Conservation (phyloP, 2,329 filamentous ascomycete species). For the Incumbomyces delicatus region DNA sequence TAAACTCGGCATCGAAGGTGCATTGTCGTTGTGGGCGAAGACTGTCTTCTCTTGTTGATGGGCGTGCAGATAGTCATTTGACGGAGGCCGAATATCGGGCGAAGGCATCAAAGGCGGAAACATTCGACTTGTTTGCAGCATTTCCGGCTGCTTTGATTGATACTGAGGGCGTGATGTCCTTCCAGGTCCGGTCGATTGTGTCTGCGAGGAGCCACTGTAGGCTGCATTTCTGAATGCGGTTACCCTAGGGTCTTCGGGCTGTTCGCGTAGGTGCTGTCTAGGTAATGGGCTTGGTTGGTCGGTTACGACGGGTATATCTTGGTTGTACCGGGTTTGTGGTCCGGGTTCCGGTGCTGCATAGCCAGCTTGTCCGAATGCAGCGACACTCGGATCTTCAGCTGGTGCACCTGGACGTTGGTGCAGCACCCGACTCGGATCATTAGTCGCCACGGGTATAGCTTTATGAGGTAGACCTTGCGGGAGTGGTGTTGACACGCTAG, state of each 20-base stretch:
- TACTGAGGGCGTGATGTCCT: not conserved
- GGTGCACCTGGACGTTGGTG: too few species aligned
- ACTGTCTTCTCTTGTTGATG: not conserved
- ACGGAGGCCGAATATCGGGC: slow-evolving; percentile 1
- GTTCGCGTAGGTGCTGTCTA: not conserved
- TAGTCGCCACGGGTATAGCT: too few species aligned
- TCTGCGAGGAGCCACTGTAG: not conserved
- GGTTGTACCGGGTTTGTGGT: too few species aligned
- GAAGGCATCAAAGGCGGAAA: slow-evolving; percentile 1
- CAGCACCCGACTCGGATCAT: too few species aligned
- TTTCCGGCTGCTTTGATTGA: not conserved
- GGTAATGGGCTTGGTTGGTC: slow-evolving; percentile 2
- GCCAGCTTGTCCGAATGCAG: too few species aligned
- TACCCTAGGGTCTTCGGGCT: not conserved
- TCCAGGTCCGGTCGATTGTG: not conserved
- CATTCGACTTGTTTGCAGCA: not conserved
- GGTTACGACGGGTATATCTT: not conserved
- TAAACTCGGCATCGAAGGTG: slow-evolving; percentile 4
- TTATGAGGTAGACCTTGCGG: not conserved
- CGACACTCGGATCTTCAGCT: too few species aligned
- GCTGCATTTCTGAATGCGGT: slow-evolving; percentile 1
- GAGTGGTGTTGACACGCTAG: not conserved
- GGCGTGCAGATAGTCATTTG: not conserved
- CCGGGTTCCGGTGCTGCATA: too few species aligned
- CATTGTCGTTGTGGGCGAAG: not conserved